phyloP scores from a whole-genome alignment of 1,284 basidiomycete genomes.

The Trichosporon inkin region DNA sequence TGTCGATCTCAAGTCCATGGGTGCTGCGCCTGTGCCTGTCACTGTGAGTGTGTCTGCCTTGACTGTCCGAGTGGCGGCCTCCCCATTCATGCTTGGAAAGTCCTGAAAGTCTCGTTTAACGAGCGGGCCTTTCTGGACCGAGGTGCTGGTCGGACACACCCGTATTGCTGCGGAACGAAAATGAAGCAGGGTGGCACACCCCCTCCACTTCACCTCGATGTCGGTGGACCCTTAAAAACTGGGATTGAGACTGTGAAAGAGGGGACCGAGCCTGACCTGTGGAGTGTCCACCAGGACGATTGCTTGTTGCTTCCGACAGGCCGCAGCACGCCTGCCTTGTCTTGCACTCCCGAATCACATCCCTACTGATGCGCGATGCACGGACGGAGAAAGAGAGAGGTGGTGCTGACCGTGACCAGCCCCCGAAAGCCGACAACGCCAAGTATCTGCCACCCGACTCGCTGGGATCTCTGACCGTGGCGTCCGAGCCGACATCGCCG shows the following conservation, averaged over 20 bases:
- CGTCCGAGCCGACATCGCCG: neutral
- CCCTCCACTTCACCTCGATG: neutral
- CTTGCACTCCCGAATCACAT: too few relatives aligned
- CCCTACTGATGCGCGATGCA: neutral
- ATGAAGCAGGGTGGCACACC: constrained; percentile 4
- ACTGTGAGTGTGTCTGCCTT: constrained; percentile 19
- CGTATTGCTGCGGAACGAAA: neutral
- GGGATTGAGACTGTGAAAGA: neutral
- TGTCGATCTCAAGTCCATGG: constrained; percentile 17
- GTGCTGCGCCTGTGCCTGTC: constrained; percentile 15
- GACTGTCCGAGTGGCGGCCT: neutral
- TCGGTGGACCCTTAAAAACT: neutral
- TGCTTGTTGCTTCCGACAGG: neutral
- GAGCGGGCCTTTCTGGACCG: neutral
- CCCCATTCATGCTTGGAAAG: neutral
- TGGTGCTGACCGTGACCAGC: neutral
- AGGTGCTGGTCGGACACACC: neutral
- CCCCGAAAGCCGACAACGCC: neutral
- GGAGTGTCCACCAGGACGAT: neutral
- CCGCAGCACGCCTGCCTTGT: too few relatives aligned
- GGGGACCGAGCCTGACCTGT: neutral
- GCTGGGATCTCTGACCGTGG: neutral
- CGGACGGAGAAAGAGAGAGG: neutral
- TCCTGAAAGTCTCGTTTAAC: neutral
- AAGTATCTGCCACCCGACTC: constrained; percentile 1